Evolutionary conservation across 805 yeast genomes (phyloP).

Genomic region (Candida sonorensis): DNA sequence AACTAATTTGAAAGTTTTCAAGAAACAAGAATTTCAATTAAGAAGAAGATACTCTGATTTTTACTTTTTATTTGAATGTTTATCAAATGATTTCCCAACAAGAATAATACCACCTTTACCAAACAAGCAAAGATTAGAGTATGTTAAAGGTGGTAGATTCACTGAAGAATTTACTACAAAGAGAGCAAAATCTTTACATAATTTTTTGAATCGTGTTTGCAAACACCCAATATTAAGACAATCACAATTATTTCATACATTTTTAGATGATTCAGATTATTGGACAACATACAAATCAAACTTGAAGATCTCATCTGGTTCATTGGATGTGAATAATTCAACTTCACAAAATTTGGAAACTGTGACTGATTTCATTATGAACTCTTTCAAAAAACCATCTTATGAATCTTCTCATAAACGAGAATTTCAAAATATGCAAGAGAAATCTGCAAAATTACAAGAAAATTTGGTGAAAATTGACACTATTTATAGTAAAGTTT

Average conservation of each 20-base stretch:
- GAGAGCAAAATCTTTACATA: conserved; percentile 70
- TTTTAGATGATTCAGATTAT: conserved; percentile 59
- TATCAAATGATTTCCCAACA: conserved; percentile 75
- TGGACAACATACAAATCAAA: conserved; percentile 66
- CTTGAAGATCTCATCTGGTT: conserved; percentile 32
- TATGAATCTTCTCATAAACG: conserved; percentile 49
- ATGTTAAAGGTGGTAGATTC: conserved; percentile 90
- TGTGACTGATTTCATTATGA: conserved; percentile 86
- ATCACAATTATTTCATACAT: conserved; percentile 63
- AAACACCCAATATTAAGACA: conserved; percentile 66
- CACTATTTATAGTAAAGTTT: conserved; percentile 63
- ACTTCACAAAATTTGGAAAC: conserved; percentile 47
- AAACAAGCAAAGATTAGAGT: conserved; percentile 84
- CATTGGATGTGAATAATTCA: conserved; percentile 15
- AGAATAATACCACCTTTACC: conserved; percentile 91
- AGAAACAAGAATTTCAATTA: conserved; percentile 37
- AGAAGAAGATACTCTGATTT: conserved; percentile 87
- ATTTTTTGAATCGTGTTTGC: conserved; percentile 68
- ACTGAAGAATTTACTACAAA: conserved; percentile 77
- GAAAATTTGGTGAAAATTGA: conserved; percentile 79
- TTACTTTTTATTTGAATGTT: conserved; percentile 65
- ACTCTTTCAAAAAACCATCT: conserved; percentile 78
- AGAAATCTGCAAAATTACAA: conserved; percentile 74
- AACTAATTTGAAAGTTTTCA: conserved; percentile 56
- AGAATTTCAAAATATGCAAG: conserved; percentile 78